Conservation (phyloP, 2,329 filamentous ascomycete species). For the Lasiodiplodia theobromae region DNA sequence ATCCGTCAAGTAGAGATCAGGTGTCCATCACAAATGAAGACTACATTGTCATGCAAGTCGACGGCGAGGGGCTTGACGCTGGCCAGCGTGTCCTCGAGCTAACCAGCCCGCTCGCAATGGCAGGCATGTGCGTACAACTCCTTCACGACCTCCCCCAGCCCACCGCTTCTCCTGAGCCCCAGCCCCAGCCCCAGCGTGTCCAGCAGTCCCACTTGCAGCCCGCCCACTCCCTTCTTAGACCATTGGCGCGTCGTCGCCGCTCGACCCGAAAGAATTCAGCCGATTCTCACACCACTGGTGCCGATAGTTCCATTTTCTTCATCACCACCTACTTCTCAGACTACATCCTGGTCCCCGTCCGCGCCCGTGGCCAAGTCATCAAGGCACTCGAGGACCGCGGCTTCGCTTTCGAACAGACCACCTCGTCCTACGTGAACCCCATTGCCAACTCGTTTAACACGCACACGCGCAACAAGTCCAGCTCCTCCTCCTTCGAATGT, state of each 20-base stretch:
- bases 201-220: slow-evolving; percentile 8
- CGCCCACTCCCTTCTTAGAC: background rate
- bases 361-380: slow-evolving; percentile 76
- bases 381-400: slow-evolving; percentile 78
- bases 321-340: slow-evolving; percentile 98
- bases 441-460: slow-evolving; percentile 43
- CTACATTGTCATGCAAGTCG: slow-evolving; percentile 88
- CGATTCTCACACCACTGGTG: slow-evolving; percentile 32
- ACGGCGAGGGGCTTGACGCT: slow-evolving; percentile 87
- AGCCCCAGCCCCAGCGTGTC: slow-evolving; percentile 10
- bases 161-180: background rate
- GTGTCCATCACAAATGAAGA: slow-evolving; percentile 82
- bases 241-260: background rate
- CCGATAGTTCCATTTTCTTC: slow-evolving; percentile 83
- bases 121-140: slow-evolving; percentile 71
- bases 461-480: slow-evolving; percentile 55
- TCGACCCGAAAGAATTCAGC: background rate
- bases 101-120: slow-evolving; percentile 87
- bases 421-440: slow-evolving; percentile 67
- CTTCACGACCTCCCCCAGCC: slow-evolving; percentile 18
- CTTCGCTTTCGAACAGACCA: slow-evolving; percentile 77
- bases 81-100: slow-evolving; percentile 90
- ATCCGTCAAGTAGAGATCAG: slow-evolving; percentile 48
- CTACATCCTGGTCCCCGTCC: slow-evolving; percentile 88
- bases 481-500: slow-evolving; percentile 55